phyloP scores from a whole-genome alignment of 2,329 filamentous ascomycete genomes.

The Monilinia fructicola region DNA sequence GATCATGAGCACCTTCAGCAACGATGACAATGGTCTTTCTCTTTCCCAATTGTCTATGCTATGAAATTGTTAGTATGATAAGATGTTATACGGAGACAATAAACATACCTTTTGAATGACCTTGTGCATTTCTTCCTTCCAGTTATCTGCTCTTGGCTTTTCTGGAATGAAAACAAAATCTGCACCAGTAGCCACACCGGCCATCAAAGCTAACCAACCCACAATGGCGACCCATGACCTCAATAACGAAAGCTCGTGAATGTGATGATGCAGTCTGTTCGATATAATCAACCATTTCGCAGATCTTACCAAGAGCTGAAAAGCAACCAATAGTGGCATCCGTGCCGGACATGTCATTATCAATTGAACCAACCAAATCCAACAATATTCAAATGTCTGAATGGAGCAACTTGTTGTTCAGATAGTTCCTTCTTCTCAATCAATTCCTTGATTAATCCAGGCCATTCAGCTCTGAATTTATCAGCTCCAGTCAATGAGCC shows the following conservation, averaged over 20 bases:
- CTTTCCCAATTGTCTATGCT: conserved; percentile 88
- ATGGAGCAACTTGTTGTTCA: conserved; percentile 68
- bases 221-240: conserved; percentile 98
- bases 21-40: conserved; percentile 98
- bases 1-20: conserved; percentile 89
- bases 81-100: neutral
- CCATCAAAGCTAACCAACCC: conserved; percentile 97
- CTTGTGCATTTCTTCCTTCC: conserved; percentile 83
- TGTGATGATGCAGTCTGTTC: conserved; percentile 94
- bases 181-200: conserved; percentile 89
- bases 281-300: conserved; percentile 94
- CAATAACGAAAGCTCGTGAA: conserved; percentile 93
- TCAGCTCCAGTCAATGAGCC: conserved; percentile 95
- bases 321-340: conserved; percentile 98
- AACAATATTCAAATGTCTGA: conserved; percentile 89
- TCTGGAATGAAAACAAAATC: conserved; percentile 98
- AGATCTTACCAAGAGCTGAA: conserved; percentile 88
- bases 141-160: conserved; percentile 81
- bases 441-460: conserved; percentile 80
- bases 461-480: conserved; percentile 90
- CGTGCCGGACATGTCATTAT: conserved; percentile 96
- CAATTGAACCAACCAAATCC: conserved; percentile 96
- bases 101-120: conserved; percentile 67
- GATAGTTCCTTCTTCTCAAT: conserved; percentile 72
- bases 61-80: conserved; percentile 28